Evolutionary conservation across 495 filamentous ascomycete species (phyloP), one percentile per base, ranked within the genome.

Genomic region (Penicillium angulare): DNA sequence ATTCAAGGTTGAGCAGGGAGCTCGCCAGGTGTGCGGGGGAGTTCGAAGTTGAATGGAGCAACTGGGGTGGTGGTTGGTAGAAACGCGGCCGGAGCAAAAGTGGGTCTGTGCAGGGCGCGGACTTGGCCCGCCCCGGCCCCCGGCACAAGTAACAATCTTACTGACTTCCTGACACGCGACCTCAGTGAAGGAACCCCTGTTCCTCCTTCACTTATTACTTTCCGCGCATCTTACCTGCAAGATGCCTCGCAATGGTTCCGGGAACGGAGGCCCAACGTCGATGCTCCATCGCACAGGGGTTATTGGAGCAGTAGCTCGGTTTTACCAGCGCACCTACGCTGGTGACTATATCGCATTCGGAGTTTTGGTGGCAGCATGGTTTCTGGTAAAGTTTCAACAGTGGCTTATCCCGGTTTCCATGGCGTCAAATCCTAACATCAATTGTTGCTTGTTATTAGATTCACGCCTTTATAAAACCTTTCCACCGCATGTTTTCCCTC

Each of bases 281-380:
- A 53, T 61, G 33, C 50, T 66, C 15, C 56, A 59, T 5, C 64
- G 68, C 4, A 36, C 56, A 16, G 73, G 71, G 17, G 43, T 75
- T 10, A 41, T 67, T 16, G 68, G 68, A 6, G 70, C 76, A 12
- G 38, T 73, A 20, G 71, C 70, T 36, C 70, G 73, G 7, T 74
- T 78, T 53, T 77, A 63, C 56, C 71, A 72, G 83, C 85, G 80
- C 64, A 88, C 90, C 1, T 95, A 96, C 70, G 85, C 86, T 12
- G 79, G 88, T 7, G 95, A 98, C 66, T 96, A 92, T 67, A 63
- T 95, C 34, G 92, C 88, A 22, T 79, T 97, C 43, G 75, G 76
- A 2, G 58, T 89, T 23, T 77, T 98, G 15, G 55, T 87, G 7
- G 71, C 73, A 13, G 82, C 77, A 35, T 93, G 88, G 69, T 50